These are phyloP conservation scores for Alternaria atra DNA, from an alignment of 2,329 filamentous ascomycete species.

Conservation along the genomic window DNA sequence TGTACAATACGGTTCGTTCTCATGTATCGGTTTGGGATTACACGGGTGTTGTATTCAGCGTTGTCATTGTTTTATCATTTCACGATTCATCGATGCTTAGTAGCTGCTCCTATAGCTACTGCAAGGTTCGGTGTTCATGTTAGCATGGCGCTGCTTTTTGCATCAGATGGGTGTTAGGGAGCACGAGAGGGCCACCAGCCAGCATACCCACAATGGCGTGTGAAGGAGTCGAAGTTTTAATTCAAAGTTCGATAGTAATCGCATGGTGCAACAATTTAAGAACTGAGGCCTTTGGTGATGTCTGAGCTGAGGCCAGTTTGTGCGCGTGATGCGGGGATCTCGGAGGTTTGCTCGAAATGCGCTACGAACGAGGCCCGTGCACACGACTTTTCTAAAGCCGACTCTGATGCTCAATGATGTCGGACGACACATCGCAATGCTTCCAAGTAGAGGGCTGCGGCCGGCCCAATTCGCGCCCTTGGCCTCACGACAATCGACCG, in stretches of 20 bases:
- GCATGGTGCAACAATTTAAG: conserved; percentile 13
- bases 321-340: conserved; percentile 18
- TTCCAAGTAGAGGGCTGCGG: conserved; percentile 59
- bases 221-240: conserved; percentile 17
- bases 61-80: conserved; percentile 17
- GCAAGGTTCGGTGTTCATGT: not conserved
- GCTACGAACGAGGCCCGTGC: conserved; percentile 20
- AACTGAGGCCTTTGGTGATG: not conserved
- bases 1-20: conserved; percentile 10
- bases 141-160: conserved; percentile 11
- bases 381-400: conserved; percentile 29
- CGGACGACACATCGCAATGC: conserved; percentile 53
- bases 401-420: conserved; percentile 18
- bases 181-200: conserved; percentile 10
- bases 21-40: conserved; percentile 1
- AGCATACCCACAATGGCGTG: conserved; percentile 33
- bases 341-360: conserved; percentile 16
- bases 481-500: conserved; percentile 33
- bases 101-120: conserved; percentile 4
- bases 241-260: conserved; percentile 18
- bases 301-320: not conserved
- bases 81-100: not conserved
- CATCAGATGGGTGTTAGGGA: conserved; percentile 26
- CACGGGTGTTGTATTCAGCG: conserved; percentile 16
- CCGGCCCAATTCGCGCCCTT: conserved; percentile 41